phyloP scores from a whole-genome alignment of 1,284 basidiomycete genomes.

The Coniophora puteana region DNA sequence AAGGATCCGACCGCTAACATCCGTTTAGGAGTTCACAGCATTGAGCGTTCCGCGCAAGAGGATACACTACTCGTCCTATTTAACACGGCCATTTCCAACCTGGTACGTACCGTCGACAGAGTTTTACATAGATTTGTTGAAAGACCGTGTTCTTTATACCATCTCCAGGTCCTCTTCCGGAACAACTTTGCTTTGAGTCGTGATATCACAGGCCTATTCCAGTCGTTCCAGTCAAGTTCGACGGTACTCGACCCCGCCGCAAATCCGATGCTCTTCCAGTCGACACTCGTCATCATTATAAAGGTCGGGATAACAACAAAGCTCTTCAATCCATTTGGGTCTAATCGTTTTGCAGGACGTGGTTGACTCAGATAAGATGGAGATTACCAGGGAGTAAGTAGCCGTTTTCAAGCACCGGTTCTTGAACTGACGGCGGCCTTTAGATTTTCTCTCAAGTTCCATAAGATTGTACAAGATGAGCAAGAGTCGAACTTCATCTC shows the following conservation, averaged over 20 bases:
- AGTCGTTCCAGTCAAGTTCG: conserved; percentile 55
- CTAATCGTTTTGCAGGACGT: conserved; percentile 37
- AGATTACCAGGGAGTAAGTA: conserved; percentile 47
- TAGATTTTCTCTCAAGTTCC: conserved; percentile 47
- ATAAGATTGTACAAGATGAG: conserved; percentile 47
- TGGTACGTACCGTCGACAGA: no score
- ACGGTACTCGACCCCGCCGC: conserved; percentile 47
- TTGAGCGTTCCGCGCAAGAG: conserved; percentile 60
- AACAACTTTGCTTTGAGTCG: conserved; percentile 56
- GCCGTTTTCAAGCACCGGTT: background rate
- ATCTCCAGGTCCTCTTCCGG: conserved; percentile 47
- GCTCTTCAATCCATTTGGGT: background rate
- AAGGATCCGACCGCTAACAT: background rate
- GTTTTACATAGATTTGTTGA: no score
- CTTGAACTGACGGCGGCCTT: background rate
- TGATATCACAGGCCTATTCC: conserved; percentile 50
- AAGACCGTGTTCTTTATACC: no score
- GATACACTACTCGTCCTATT: conserved; percentile 61
- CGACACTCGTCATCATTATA: conserved; percentile 51
- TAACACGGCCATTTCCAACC: conserved; percentile 62
- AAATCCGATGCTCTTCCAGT: conserved; percentile 51
- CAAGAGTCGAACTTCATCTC: conserved; percentile 53
- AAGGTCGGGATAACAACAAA: conserved; percentile 34
- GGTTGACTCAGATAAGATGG: conserved; percentile 43
- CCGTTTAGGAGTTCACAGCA: conserved; percentile 55